These are phyloP conservation scores for Lobosporangium transversale DNA, from an alignment of 192 early-diverging fungal genomes.

Conservation along the genomic window DNA sequence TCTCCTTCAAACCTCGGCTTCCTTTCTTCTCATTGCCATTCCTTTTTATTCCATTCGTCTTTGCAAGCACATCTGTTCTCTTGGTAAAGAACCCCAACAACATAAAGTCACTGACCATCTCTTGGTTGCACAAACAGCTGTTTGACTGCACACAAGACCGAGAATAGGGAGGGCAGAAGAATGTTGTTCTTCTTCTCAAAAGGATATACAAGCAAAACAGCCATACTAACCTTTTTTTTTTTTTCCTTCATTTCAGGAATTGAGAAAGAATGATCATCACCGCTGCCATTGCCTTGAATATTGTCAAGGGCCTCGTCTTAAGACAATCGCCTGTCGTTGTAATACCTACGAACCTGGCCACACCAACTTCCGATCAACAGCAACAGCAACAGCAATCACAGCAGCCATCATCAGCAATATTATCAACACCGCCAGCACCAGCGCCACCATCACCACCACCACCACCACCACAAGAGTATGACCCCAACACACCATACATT, in stretches of 20 bases:
- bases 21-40: too few relatives aligned
- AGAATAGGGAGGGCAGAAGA: too few relatives aligned
- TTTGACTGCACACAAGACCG: too few relatives aligned
- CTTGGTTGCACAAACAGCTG: too few relatives aligned
- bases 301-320: conserved; percentile 30
- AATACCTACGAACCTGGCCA: neutral
- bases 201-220: neutral
- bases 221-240: neutral
- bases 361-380: neutral
- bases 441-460: neutral
- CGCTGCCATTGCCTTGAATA: conserved; percentile 28
- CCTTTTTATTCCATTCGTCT: too few relatives aligned
- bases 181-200: neutral
- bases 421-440: conserved; percentile 2
- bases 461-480: conserved; percentile 6
- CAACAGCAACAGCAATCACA: conserved; percentile 8
- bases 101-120: too few relatives aligned
- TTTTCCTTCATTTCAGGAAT: neutral
- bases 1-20: too few relatives aligned
- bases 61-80: too few relatives aligned
- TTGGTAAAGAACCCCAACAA: too few relatives aligned
- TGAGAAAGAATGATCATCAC: conserved; percentile 48
- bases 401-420: neutral
- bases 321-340: neutral
- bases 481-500: conserved; percentile 41